Conservation (phyloP, 371 early-diverging fungal species). For the Saksenaea vasiformis region DNA sequence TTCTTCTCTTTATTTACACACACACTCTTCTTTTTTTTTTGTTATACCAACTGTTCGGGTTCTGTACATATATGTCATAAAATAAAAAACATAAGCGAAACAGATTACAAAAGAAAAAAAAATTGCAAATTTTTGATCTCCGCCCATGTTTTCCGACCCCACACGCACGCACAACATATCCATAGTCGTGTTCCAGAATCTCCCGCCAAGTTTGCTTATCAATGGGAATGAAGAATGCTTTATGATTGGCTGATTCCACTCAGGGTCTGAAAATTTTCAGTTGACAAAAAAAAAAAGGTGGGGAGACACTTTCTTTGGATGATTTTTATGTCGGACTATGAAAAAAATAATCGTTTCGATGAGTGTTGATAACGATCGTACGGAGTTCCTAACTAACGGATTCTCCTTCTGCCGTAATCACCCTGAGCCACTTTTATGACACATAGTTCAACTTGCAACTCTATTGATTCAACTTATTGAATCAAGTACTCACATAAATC, state of each 20-base stretch:
- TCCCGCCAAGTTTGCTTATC: not conserved
- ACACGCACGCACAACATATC: not conserved
- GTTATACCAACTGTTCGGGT: not conserved
- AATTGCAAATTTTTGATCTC: not conserved
- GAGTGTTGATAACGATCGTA: too few relatives aligned
- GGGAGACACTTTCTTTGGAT: not conserved
- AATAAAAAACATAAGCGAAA: not conserved
- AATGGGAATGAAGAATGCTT: not conserved
- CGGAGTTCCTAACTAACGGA: too few relatives aligned
- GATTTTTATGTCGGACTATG: not conserved
- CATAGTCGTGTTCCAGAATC: not conserved
- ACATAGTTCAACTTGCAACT: too few relatives aligned
- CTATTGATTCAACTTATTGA: too few relatives aligned
- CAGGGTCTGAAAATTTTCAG: not conserved
- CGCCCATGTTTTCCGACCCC: not conserved
- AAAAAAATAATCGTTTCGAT: not conserved
- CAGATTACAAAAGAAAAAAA: not conserved
- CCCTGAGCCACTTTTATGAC: too few relatives aligned
- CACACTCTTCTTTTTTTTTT: not conserved
- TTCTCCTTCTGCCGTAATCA: too few relatives aligned
- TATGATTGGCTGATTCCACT: not conserved
- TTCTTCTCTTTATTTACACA: not conserved
- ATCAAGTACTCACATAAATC: too few relatives aligned
- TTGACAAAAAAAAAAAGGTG: not conserved
- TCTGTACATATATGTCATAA: not conserved